These are phyloP conservation scores for Eruca vesicaria DNA, from an alignment of 441 rosid species.

Conservation along the genomic window DNA sequence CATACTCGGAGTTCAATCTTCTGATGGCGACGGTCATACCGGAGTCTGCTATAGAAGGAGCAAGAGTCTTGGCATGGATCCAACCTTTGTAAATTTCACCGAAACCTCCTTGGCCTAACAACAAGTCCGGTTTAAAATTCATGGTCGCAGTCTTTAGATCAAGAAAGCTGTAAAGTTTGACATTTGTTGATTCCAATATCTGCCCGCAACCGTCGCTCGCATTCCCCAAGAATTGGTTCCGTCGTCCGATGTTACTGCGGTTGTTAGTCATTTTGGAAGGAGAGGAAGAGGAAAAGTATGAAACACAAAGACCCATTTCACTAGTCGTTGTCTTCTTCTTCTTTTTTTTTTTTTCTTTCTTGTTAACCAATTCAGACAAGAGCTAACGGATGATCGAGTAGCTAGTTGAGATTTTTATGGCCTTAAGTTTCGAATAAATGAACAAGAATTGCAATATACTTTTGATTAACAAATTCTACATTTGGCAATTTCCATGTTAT, in stretches of 20 bases:
- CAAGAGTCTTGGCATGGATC: conserved; percentile 44
- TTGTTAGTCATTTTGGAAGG: conserved; percentile 9
- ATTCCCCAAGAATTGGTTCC: conserved; percentile 47
- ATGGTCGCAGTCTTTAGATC: conserved; percentile 44
- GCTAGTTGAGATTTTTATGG: conserved; percentile 9
- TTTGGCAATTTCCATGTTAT: conserved; percentile 9
- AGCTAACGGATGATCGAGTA: conserved; percentile 16
- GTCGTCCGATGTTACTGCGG: conserved; percentile 26
- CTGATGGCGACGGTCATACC: conserved; percentile 53
- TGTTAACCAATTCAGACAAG: conserved; percentile 22
- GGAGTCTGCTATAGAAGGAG: conserved; percentile 44
- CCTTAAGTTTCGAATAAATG: background rate
- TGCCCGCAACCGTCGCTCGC: conserved; percentile 43
- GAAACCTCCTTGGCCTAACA: conserved; percentile 58
- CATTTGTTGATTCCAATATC: conserved; percentile 44
- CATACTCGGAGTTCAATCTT: conserved; percentile 46
- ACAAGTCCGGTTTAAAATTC: conserved; percentile 45
- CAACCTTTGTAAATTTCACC: conserved; percentile 60
- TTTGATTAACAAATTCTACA: background rate
- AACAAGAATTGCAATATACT: background rate
- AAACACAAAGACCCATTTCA: conserved; percentile 25
- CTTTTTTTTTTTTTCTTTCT: background rate
- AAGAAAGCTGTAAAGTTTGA: conserved; percentile 40
- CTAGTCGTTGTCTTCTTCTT: background rate
- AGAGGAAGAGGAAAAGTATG: conserved; percentile 6